Evolutionary conservation across 1,284 basidiomycete genomes (phyloP).

Genomic region (Earliella scabrosa): DNA sequence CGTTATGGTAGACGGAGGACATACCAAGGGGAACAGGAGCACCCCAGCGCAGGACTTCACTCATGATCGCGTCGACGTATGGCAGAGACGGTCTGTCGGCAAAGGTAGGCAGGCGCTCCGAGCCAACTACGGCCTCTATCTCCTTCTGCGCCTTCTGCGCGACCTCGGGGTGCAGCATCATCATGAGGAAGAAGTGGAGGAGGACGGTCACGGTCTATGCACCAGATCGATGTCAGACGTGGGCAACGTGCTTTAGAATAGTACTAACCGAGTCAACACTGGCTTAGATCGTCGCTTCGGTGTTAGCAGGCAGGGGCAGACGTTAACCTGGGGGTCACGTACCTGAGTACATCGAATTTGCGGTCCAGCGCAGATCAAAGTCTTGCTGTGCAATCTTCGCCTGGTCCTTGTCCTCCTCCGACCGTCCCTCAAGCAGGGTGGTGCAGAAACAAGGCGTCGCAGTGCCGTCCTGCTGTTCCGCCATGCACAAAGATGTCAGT

Average conservation of each 20-base stretch:
- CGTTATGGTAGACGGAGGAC: too few species aligned
- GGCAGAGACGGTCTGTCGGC: conserved; percentile 46
- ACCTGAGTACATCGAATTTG: conserved; percentile 71
- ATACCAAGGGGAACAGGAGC: conserved; percentile 27
- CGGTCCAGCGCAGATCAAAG: conserved; percentile 70
- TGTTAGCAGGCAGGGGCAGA: neutral
- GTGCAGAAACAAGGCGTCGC: conserved; percentile 65
- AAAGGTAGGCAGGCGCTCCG: conserved; percentile 46
- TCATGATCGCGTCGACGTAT: conserved; percentile 49
- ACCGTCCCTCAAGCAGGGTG: conserved; percentile 51
- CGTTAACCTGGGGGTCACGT: conserved; percentile 9
- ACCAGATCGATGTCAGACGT: neutral
- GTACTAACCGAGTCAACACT: conserved; percentile 64
- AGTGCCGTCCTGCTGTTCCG: conserved; percentile 54
- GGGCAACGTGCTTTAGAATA: neutral
- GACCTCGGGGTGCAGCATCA: conserved; percentile 47
- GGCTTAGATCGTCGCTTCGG: too few species aligned
- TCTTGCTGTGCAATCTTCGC: conserved; percentile 42
- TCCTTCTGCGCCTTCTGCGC: conserved; percentile 48
- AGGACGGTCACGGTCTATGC: conserved; percentile 44
- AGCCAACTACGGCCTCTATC: conserved; percentile 46
- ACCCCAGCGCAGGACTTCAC: conserved; percentile 41
- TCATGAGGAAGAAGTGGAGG: conserved; percentile 46
- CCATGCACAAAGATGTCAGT: neutral
- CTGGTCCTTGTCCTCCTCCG: conserved; percentile 25